These are phyloP conservation scores for Microcera coccophila DNA, from an alignment of 2,329 filamentous ascomycete species.

Conservation along the genomic window DNA sequence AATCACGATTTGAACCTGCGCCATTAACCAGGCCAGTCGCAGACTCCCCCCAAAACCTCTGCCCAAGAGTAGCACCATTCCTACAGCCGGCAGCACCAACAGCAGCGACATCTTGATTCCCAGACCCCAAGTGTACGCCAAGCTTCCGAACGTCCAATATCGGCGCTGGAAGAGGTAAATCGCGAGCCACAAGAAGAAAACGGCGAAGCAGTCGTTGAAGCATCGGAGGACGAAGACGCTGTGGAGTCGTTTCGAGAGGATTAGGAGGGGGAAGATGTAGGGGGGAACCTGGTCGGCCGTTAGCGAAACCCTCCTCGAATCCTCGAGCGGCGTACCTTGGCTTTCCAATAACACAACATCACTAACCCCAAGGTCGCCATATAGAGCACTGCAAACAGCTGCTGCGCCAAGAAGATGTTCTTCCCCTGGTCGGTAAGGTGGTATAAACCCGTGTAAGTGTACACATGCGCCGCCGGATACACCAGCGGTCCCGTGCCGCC, in stretches of 20 bases:
- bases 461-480: constrained; percentile 91
- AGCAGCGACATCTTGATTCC: constrained; percentile 95
- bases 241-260: constrained; percentile 87
- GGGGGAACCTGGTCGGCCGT: constrained; percentile 62
- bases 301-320: background rate
- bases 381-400: constrained; percentile 77
- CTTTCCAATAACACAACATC: constrained; percentile 74
- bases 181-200: constrained; percentile 77
- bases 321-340: constrained; percentile 50
- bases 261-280: constrained; percentile 79
- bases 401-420: constrained; percentile 77
- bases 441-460: constrained; percentile 80
- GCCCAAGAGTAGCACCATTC: constrained; percentile 69
- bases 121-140: constrained; percentile 73
- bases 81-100: constrained; percentile 76
- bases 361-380: constrained; percentile 70
- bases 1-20: constrained; percentile 69
- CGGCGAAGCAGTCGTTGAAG: constrained; percentile 94
- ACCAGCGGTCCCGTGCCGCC: constrained; percentile 91
- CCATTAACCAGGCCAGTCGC: constrained; percentile 66
- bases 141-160: constrained; percentile 67
- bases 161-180: constrained; percentile 73
- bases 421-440: constrained; percentile 69
- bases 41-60: constrained; percentile 64
- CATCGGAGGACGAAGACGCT: constrained; percentile 88